Conservation (phyloP, 257 asterid genomes). For the Thymus quinquecostatus region DNA sequence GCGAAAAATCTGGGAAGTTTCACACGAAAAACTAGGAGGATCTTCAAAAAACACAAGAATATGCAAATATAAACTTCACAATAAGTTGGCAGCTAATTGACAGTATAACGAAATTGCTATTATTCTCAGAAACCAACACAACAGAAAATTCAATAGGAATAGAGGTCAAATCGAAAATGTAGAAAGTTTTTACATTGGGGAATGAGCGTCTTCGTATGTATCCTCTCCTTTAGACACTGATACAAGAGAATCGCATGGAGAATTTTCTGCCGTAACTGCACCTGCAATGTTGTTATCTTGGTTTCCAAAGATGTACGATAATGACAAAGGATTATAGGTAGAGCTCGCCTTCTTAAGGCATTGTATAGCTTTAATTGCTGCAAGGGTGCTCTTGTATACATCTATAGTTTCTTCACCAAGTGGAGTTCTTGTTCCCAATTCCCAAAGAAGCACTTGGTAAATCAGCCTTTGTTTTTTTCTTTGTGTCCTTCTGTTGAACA, state of each 20-base stretch:
- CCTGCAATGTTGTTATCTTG: slow-evolving; percentile 66
- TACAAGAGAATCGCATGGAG: slow-evolving; percentile 50
- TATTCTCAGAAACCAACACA: slow-evolving; percentile 18
- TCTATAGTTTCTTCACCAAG: slow-evolving; percentile 72
- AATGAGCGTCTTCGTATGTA: slow-evolving; percentile 38
- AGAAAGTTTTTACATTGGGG: slow-evolving; percentile 48
- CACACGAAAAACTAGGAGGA: neutral
- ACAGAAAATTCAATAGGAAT: neutral
- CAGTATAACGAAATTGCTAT: neutral
- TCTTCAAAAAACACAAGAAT: neutral
- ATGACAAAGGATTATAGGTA: slow-evolving; percentile 79
- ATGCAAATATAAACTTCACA: slow-evolving; percentile 6
- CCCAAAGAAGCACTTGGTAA: slow-evolving; percentile 34
- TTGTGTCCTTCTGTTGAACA: slow-evolving; percentile 32
- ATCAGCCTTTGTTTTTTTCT: slow-evolving; percentile 33
- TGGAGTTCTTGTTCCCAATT: slow-evolving; percentile 32
- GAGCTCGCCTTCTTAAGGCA: slow-evolving; percentile 88
- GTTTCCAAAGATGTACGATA: slow-evolving; percentile 66
- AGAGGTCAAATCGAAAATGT: slow-evolving; percentile 8
- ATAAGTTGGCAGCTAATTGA: slow-evolving; percentile 26
- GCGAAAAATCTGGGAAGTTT: neutral
- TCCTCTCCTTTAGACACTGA: slow-evolving; percentile 46
- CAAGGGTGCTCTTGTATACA: slow-evolving; percentile 76
- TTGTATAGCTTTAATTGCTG: slow-evolving; percentile 86
- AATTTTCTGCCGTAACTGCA: slow-evolving; percentile 70